Base-by-base conservation (phyloP, 208 protist species). In the Trypanosoma boissoni region DNA sequence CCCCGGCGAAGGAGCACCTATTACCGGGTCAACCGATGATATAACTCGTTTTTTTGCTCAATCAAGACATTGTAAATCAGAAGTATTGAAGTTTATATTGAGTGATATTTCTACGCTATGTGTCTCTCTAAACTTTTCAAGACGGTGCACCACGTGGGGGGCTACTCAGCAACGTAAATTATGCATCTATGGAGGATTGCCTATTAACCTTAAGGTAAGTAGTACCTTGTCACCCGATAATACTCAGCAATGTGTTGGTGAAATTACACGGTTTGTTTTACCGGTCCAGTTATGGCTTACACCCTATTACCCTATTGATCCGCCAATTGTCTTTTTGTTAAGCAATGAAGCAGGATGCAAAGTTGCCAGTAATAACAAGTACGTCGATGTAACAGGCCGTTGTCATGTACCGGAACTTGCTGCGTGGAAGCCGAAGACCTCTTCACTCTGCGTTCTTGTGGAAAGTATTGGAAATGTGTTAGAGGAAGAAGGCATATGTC, bases 221-320 rank as follows among this genome's bases (percentile, higher is more conserved):
- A 36, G 21, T 39, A n/a, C 34, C 32, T 48, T 28, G 12, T 39
- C 34, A 39, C 34, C 34, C 18, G 18, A 4, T 14, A n/a, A 59
- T 0, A 23, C 18, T 18, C 26, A 21, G 9, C 7, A 23, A 23
- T 12, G 50, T 5, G 5, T 8, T 5, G 3, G 27, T 37, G 7
- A 59, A 32, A 2, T 53, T 5, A 9, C 48, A 52, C 16, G 34
- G 0, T 74, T 66, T 42, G n/a, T 81, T 31, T 29, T 89, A 2
- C 82, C 82, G 1, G 58, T 84, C 7, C 82, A 89, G 58, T 72
- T 89, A 20, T 88, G 81, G 78, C 36, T 88, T 0, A 75, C 75
- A 1, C 63, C 68, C 6, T 60, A 72, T 28, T 86, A 76, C 27
- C 82, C 82, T 3, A 60, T 82, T 14, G 77, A 89, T 10, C 77